phyloP scores from a whole-genome alignment of 306 rosid species.

The Senna tora region DNA sequence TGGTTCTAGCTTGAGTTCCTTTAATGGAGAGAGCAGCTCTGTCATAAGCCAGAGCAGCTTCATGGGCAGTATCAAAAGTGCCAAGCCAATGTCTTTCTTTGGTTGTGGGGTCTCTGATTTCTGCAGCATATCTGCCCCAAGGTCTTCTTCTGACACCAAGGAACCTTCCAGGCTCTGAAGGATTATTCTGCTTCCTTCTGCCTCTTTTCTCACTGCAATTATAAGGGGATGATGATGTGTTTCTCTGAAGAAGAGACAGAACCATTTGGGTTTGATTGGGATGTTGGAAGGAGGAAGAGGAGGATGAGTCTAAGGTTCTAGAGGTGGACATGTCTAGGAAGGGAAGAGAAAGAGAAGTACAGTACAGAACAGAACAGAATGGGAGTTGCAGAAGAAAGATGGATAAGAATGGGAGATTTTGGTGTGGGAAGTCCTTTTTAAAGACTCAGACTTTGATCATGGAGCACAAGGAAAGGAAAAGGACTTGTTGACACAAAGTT shows the following conservation, averaged over 20 bases:
- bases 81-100: slow-evolving; percentile 99
- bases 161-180: slow-evolving; percentile 84
- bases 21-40: slow-evolving; percentile 98
- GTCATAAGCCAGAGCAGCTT: slow-evolving; percentile 99
- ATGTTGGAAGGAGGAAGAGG: slow-evolving; percentile 52
- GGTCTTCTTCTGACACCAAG: slow-evolving; percentile 94
- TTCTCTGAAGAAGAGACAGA: slow-evolving; percentile 64
- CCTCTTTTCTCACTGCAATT: slow-evolving; percentile 79
- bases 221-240: slow-evolving; percentile 58
- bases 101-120: slow-evolving; percentile 94
- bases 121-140: slow-evolving; percentile 99
- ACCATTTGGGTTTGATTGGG: slow-evolving; percentile 58
- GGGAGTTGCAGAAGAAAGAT: slow-evolving; percentile 36
- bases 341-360: slow-evolving; percentile 19
- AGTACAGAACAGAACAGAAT: slow-evolving; percentile 17
- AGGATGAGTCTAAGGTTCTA: slow-evolving; percentile 54
- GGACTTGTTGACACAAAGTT: slow-evolving; percentile 35
- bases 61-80: slow-evolving; percentile 98
- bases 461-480: slow-evolving; percentile 53
- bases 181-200: slow-evolving; percentile 58
- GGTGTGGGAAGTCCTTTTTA: slow-evolving; percentile 56
- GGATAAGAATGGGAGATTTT: slow-evolving; percentile 44
- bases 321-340: slow-evolving; percentile 72
- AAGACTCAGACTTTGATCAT: slow-evolving; percentile 57
- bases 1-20: slow-evolving; percentile 95